These are phyloP conservation scores for Colletotrichum cereale DNA, from an alignment of 2,329 filamentous ascomycete genomes.

Conservation along the genomic window DNA sequence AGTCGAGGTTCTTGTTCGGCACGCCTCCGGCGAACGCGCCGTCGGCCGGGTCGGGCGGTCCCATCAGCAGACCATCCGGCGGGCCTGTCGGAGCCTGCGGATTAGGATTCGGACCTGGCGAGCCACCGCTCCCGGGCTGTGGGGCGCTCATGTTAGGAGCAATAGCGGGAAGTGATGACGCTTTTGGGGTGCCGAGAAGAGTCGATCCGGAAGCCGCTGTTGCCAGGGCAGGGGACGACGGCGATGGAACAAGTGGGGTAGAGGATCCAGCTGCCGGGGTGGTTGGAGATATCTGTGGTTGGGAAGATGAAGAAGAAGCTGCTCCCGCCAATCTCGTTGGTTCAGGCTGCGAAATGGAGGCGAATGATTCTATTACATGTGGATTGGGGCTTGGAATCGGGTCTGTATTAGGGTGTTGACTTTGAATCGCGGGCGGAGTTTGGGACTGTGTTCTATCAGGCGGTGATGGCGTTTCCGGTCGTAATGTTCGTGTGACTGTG, in stretches of 20 bases:
- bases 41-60: constrained; percentile 28
- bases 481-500: constrained; percentile 28
- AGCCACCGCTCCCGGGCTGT: constrained; percentile 9
- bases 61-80: constrained; percentile 14
- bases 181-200: neutral
- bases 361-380: neutral
- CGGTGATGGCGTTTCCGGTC: neutral
- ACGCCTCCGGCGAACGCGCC: constrained; percentile 36
- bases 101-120: neutral
- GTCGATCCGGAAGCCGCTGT: constrained; percentile 12
- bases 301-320: constrained; percentile 15
- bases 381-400: constrained; percentile 3
- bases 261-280: neutral
- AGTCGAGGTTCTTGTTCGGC: constrained; percentile 41
- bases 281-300: neutral
- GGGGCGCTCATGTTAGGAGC: constrained; percentile 14
- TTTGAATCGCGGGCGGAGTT: neutral
- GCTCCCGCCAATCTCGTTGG: neutral
- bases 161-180: neutral
- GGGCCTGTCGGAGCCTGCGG: constrained; percentile 20
- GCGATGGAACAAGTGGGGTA: neutral
- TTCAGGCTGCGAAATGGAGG: neutral
- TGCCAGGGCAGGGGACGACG: neutral
- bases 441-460: neutral
- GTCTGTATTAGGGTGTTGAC: neutral